Base-by-base conservation (phyloP, 345 rosid species). In the Acer yangbiense region DNA sequence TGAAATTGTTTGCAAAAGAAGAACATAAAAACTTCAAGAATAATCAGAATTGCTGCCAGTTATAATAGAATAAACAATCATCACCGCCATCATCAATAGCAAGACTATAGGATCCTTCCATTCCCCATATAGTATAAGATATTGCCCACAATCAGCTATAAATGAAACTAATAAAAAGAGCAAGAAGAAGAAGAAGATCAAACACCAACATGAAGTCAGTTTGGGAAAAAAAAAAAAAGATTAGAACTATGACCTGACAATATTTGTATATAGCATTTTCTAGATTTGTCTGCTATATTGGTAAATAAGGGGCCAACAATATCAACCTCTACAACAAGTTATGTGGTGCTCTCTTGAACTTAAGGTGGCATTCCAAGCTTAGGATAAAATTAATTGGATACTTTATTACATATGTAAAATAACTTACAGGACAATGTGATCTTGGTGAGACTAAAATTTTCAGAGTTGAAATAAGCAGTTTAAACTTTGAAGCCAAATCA, bases 161-260 rank as follows among this genome's bases (percentile, higher is more conserved):
- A 16, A 54, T 18, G 16, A 54, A 16, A 54, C 58, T 60, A 60
- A 60, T 60, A 60, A 21, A 54, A 60, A 5, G 12, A 60, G 27
- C 64, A 60, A 60, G 64, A 41, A 68, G 46, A 68, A 67, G 70
- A 67, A 68, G 29, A 41, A 68, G 21, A 43, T 43, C 23, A 12
- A 68, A 68, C 14, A 43, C 27, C 9, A 20, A 20, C 27, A 68
- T 4, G 27, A 68, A 68, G 52, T 43, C 9, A 10, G 55, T n/a
- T n/a, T 9, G 8, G 13, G 6, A 3, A 68, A 68, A 68, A 3
- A 68, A 68, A 68, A 41, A 9, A 1, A 46, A 65, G 7, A 65
- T 32, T 65, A 65, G 9, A n/a, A 65, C 46, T 1, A 65, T 16
- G 18, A 10, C 68, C 35, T 9, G 46, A 12, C n/a, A 18, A 39